Evolutionary conservation across 208 protist species (phyloP).

Genomic region (Blechomonas ayalai): DNA sequence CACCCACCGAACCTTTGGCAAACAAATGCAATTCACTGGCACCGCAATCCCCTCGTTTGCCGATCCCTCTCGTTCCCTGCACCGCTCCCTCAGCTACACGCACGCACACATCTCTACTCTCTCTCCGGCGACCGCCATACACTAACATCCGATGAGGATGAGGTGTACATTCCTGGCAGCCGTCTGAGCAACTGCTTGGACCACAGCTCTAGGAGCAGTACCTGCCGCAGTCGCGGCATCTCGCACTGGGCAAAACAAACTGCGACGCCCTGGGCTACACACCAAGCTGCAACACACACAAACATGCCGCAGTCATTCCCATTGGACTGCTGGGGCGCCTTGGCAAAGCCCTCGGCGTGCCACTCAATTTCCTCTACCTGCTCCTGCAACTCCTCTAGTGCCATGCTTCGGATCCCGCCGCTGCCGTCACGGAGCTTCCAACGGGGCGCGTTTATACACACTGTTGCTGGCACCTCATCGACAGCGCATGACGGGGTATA

Average conservation of each 20-base stretch:
- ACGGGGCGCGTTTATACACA: no score
- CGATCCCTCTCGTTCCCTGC: no score
- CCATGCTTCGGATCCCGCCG: not conserved
- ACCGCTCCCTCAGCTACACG: no score
- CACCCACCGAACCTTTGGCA: no score
- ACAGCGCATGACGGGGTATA: no score
- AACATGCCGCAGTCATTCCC: constrained; percentile 76
- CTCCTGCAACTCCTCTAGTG: not conserved
- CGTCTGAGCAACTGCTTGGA: constrained; percentile 32
- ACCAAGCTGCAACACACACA: constrained; percentile 76
- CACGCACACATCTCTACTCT: no score
- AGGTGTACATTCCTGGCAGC: constrained; percentile 32
- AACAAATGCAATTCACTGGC: no score
- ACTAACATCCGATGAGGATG: constrained; percentile 24
- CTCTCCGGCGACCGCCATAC: no score
- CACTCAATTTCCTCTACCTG: constrained; percentile 1
- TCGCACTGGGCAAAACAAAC: constrained; percentile 34
- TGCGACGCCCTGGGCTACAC: constrained; percentile 41
- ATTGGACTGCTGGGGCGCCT: constrained; percentile 60
- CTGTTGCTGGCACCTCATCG: no score
- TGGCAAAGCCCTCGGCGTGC: constrained; percentile 28
- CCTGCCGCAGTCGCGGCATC: constrained; percentile 29
- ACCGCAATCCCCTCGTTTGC: no score
- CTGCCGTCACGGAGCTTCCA: no score
- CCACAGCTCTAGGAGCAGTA: constrained; percentile 58